Evolutionary conservation across 129 eudicot species (phyloP).

Genomic region (Kitagawia praeruptora): DNA sequence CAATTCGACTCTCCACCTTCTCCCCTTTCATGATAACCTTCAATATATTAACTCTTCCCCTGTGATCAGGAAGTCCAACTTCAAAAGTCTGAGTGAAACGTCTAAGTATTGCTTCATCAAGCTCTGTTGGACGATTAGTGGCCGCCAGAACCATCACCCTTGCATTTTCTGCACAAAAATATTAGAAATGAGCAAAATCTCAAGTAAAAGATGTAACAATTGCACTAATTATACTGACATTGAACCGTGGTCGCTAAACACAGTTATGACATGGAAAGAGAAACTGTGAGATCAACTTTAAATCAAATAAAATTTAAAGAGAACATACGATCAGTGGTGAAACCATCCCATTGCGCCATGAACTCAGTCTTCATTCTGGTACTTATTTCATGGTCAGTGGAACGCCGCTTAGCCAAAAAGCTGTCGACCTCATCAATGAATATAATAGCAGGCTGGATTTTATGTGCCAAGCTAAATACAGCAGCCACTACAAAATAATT

Average conservation of each 20-base stretch:
- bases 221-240: neutral
- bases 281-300: neutral
- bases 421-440: conserved; percentile 64
- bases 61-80: conserved; percentile 43
- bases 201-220: neutral
- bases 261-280: neutral
- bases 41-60: conserved; percentile 47
- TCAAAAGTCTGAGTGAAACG: conserved; percentile 50
- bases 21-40: conserved; percentile 46
- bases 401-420: conserved; percentile 51
- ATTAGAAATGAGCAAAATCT: neutral
- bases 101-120: conserved; percentile 62
- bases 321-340: conserved; percentile 53
- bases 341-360: conserved; percentile 68
- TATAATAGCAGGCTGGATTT: conserved; percentile 59
- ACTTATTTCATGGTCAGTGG: conserved; percentile 37
- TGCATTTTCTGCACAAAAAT: conserved; percentile 38
- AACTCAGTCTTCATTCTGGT: conserved; percentile 64
- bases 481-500: conserved; percentile 42
- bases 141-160: conserved; percentile 65
- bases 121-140: conserved; percentile 64
- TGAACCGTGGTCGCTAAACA: neutral
- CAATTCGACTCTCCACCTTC: conserved; percentile 37
- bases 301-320: neutral
- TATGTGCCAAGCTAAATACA: conserved; percentile 56